phyloP scores from a whole-genome alignment of 2,329 filamentous ascomycete species.

The Penicillium sp. region DNA sequence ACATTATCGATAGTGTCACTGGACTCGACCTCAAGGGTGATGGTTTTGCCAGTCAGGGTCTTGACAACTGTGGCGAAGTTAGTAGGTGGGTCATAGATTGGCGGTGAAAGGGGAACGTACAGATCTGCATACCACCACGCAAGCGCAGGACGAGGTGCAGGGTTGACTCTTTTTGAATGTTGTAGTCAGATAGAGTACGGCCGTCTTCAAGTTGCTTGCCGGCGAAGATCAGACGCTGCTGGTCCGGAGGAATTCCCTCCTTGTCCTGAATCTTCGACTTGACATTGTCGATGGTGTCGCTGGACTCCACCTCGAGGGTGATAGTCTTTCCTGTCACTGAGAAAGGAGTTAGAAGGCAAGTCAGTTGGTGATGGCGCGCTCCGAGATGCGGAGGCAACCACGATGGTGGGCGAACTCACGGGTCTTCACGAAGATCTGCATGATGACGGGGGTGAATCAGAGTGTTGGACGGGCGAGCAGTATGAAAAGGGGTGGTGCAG shows the following conservation, averaged over 20 bases:
- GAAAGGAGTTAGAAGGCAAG: not conserved
- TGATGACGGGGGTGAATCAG: slow-evolving; percentile 46
- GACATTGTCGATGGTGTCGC: slow-evolving; percentile 51
- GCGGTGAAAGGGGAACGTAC: slow-evolving; percentile 37
- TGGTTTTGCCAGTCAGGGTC: slow-evolving; percentile 60
- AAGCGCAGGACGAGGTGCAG: slow-evolving; percentile 73
- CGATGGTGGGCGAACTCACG: slow-evolving; percentile 54
- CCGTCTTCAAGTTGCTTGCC: slow-evolving; percentile 57
- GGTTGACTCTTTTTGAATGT: slow-evolving; percentile 60
- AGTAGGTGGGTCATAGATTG: not conserved
- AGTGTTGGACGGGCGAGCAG: slow-evolving; percentile 8
- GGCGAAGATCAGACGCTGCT: slow-evolving; percentile 56
- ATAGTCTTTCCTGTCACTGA: slow-evolving; percentile 50
- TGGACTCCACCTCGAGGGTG: slow-evolving; percentile 49
- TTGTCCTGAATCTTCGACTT: slow-evolving; percentile 59
- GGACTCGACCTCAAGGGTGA: slow-evolving; percentile 62
- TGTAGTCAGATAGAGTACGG: slow-evolving; percentile 53
- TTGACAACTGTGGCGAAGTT: slow-evolving; percentile 47
- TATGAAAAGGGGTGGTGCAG: slow-evolving; percentile 12
- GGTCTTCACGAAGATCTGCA: slow-evolving; percentile 99
- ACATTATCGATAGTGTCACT: slow-evolving; percentile 94
- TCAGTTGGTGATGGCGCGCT: slow-evolving; percentile 7
- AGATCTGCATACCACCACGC: slow-evolving; percentile 61
- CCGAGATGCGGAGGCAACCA: slow-evolving; percentile 19
- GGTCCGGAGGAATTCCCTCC: slow-evolving; percentile 56